phyloP scores from a whole-genome alignment of 1,139 yeast genomes.

The Yamadazyma oceani region DNA sequence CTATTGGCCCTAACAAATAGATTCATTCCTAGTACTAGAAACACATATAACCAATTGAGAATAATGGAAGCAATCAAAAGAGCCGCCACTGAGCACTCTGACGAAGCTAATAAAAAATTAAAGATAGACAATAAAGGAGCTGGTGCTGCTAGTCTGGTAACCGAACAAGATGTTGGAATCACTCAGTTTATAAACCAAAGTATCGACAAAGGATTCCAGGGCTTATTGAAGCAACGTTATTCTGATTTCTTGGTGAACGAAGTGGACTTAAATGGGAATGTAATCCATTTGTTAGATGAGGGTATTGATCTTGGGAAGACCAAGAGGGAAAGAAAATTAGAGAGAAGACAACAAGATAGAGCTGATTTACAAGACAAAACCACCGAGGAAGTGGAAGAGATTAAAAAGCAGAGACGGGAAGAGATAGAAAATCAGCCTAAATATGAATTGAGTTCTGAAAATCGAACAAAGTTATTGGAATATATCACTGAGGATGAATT shows the following conservation, averaged over 20 bases:
- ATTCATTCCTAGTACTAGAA: conserved; percentile 3
- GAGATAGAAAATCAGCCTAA: conserved; percentile 31
- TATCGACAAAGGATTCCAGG: conserved; percentile 64
- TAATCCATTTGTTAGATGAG: conserved; percentile 71
- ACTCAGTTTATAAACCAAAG: conserved; percentile 57
- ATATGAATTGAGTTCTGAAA: conserved; percentile 46
- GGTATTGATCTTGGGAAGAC: conserved; percentile 60
- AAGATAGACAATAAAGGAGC: conserved; percentile 8
- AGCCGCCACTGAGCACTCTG: conserved; percentile 4
- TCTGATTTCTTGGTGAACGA: conserved; percentile 96
- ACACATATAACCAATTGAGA: background rate
- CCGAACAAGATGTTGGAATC: conserved; percentile 83
- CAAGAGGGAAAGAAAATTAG: conserved; percentile 52
- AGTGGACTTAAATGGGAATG: conserved; percentile 64
- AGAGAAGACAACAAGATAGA: conserved; percentile 42
- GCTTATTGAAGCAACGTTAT: conserved; percentile 81
- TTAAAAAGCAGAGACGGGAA: conserved; percentile 27
- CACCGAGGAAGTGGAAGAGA: conserved; percentile 35
- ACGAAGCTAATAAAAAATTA: conserved; percentile 8
- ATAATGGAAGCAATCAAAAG: conserved; percentile 8
- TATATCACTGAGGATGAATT: conserved; percentile 63
- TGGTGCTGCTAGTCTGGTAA: conserved; percentile 22
- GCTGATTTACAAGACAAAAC: conserved; percentile 36
- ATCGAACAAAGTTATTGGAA: conserved; percentile 47
- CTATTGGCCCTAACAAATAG: conserved; percentile 7